Percentiles rank a stretch among this genome's conserved stretches.
phyloP scores from a whole-genome alignment of 1,284 basidiomycete genomes.

The Prillingera fragicola region DNA sequence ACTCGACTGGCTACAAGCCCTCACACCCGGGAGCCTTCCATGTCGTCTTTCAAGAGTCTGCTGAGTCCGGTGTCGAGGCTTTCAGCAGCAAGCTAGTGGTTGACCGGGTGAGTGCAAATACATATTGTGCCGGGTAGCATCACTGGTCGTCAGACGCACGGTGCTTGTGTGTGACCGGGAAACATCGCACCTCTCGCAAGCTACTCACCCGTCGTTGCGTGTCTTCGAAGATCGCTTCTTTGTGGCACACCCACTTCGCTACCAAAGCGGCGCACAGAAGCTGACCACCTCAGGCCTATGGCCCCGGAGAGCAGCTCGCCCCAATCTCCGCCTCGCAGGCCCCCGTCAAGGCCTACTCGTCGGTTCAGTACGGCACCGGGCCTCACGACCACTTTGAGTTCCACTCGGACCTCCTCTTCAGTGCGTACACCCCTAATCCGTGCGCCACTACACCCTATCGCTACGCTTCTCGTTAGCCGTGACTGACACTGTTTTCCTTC shows the following conservation, averaged over 20 bases:
- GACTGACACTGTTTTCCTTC: background rate
- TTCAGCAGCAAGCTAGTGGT: conserved; percentile 42
- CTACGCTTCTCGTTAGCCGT: too few species aligned
- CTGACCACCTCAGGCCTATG: conserved; percentile 31
- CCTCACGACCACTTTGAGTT: conserved; percentile 57
- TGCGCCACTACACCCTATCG: background rate
- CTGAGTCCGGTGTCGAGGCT: conserved; percentile 28
- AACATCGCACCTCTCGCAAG: too few species aligned
- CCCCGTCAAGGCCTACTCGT: conserved; percentile 46
- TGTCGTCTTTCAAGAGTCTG: conserved; percentile 33
- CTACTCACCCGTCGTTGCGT: too few species aligned
- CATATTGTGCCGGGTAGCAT: too few species aligned
- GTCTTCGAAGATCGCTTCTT: too few species aligned
- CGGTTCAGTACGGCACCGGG: conserved; percentile 49
- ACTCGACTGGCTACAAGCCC: conserved; percentile 38
- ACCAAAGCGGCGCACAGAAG: too few species aligned
- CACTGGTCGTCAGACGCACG: too few species aligned
- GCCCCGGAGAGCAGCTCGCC: conserved; percentile 33
- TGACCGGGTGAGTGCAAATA: conserved; percentile 33
- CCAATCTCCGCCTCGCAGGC: conserved; percentile 36
- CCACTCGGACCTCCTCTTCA: conserved; percentile 61
- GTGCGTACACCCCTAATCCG: conserved; percentile 23
- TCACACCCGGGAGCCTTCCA: conserved; percentile 40
- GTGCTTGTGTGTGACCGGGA: too few species aligned
- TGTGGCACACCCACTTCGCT: too few species aligned